These are phyloP conservation scores for Rhodotorula sp. DNA, from an alignment of 1,284 basidiomycete genomes.

Conservation along the genomic window DNA sequence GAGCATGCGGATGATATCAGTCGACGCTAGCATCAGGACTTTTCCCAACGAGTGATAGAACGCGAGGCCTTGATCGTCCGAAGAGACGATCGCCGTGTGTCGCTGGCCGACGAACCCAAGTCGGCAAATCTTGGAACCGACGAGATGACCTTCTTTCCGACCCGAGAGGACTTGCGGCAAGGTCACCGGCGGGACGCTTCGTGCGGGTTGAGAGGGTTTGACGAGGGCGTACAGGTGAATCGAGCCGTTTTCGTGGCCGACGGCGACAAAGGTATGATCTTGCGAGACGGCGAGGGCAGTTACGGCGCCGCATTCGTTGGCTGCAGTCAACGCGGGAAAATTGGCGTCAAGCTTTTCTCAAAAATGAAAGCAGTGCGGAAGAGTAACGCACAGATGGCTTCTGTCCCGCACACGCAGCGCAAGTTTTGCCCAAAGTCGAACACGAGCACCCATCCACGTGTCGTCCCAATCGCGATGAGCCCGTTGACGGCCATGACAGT, in stretches of 20 bases:
- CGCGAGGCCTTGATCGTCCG: slow-evolving; percentile 84
- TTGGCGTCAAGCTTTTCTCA: background rate
- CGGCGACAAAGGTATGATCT: slow-evolving; percentile 89
- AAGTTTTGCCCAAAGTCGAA: slow-evolving; percentile 89
- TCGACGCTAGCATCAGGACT: slow-evolving; percentile 90
- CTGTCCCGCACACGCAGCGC: slow-evolving; percentile 66
- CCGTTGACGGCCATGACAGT: slow-evolving; percentile 83
- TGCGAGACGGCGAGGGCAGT: slow-evolving; percentile 87
- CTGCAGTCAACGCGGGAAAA: slow-evolving; percentile 48
- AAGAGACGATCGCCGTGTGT: slow-evolving; percentile 89
- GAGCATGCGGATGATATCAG: slow-evolving; percentile 88
- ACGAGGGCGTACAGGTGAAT: slow-evolving; percentile 84
- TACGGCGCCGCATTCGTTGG: slow-evolving; percentile 68
- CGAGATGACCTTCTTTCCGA: slow-evolving; percentile 86
- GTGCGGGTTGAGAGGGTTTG: slow-evolving; percentile 58
- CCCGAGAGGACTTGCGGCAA: slow-evolving; percentile 69
- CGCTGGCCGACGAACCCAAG: slow-evolving; percentile 88
- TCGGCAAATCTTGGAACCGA: slow-evolving; percentile 78
- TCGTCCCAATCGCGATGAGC: slow-evolving; percentile 83
- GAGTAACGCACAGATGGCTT: slow-evolving; percentile 59
- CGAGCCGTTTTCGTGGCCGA: slow-evolving; percentile 80
- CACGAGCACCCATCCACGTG: slow-evolving; percentile 71
- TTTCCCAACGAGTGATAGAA: slow-evolving; percentile 96
- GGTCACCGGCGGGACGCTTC: slow-evolving; percentile 70
- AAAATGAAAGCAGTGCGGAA: background rate